Base-by-base conservation (phyloP, 2,329 filamentous ascomycete genomes). In the Xylariaceae sp. region DNA sequence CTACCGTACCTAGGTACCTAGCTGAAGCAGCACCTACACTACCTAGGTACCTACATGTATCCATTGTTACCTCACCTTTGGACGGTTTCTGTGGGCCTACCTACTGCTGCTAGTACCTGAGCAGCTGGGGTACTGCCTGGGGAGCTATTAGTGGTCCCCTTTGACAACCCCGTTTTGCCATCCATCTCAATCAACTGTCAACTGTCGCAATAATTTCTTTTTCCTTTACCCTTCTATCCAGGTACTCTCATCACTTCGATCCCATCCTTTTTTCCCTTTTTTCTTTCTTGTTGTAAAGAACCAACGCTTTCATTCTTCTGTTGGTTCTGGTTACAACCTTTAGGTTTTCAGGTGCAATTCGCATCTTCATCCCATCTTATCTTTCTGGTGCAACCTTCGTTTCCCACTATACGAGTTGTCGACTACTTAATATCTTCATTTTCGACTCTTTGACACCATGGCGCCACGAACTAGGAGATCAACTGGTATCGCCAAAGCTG, bases 401-500 rank as follows among this genome's bases (percentile, higher is more conserved):
- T 17, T 16, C 39, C n/a, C 16, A 14, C 8, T 7, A 45, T 44
- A 14, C 28, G n/a, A n/a, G n/a, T n/a, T n/a, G n/a, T 36, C 19
- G 7, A 34, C 21, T 29, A 40, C 6, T 31, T 31, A 31, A n/a
- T 24, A 50, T 46, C 43, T 23, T 26, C 17, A 19, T 37, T 45
- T 3, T 24, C 8, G 47, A 44, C 17, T 19, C 31, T 29, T 19
- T 24, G 37, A 12, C 47, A 56, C n/a, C 2, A 71, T 70, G 69
- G 61, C 68, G 36, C 67, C 67, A 2, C 57, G 50, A 19, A 70
- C 59, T 36, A 56, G 59, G 26, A 51, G 49, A 17, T 53, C 59
- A 5, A 39, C 45, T 14, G 59, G 49, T 17, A 21, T n/a, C 16
- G 53, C 53, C n/a, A 49, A 29, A 24, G 46, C 33, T 19, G 53